These are phyloP conservation scores for Leccinum uliginosum DNA, from an alignment of 768 basidiomycete species.

Conservation along the genomic window DNA sequence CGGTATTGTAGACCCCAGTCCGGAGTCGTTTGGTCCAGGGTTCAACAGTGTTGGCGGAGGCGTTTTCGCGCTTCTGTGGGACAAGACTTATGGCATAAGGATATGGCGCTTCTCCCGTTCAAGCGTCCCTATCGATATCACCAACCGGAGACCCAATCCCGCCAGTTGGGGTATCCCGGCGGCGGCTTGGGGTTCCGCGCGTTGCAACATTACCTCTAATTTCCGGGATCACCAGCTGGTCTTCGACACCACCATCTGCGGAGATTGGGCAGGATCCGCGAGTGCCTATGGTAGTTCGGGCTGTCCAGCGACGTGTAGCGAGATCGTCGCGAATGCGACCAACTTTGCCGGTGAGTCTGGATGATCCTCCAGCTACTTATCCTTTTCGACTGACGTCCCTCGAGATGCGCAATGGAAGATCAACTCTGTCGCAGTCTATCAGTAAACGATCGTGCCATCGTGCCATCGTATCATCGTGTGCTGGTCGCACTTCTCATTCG, in stretches of 20 bases:
- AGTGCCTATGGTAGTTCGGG: conserved; percentile 19
- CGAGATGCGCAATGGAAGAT: conserved; percentile 54
- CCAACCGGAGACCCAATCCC: conserved; percentile 38
- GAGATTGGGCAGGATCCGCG: conserved; percentile 23
- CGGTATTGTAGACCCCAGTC: conserved; percentile 37
- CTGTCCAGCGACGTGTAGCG: conserved; percentile 41
- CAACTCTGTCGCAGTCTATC: conserved; percentile 52
- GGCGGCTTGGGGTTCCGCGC: conserved; percentile 45
- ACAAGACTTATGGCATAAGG: conserved; percentile 40
- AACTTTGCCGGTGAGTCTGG: conserved; percentile 47
- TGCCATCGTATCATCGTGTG: neutral
- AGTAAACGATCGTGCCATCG: conserved; percentile 8
- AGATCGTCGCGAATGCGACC: conserved; percentile 46
- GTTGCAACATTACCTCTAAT: conserved; percentile 45
- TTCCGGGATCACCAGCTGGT: conserved; percentile 49
- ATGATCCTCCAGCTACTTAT: neutral
- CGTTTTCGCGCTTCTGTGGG: conserved; percentile 57
- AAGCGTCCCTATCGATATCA: conserved; percentile 49
- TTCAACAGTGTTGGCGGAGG: conserved; percentile 40
- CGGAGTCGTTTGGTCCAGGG: conserved; percentile 36
- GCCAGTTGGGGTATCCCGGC: conserved; percentile 46
- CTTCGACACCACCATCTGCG: conserved; percentile 33
- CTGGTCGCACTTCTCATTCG: neutral
- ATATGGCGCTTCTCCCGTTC: conserved; percentile 53
- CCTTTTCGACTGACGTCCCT: conserved; percentile 1